Percentiles rank a stretch among this genome's conserved stretches.
Evolutionary conservation across 1,139 yeast species (phyloP).

Genomic region (Candida tunisiensis): DNA sequence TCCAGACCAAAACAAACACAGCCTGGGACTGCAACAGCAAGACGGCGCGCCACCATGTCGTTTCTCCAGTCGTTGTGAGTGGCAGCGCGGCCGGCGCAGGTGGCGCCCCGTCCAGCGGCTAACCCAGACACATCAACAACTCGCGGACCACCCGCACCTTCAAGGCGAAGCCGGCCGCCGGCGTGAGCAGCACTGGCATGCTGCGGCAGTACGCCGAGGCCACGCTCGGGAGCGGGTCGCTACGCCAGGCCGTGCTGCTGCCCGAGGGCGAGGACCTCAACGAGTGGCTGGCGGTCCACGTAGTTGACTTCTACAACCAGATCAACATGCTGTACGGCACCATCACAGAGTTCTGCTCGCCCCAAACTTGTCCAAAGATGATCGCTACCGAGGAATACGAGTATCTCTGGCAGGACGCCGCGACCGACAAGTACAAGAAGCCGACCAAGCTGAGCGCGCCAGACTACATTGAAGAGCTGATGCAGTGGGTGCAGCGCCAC

Average conservation of each 20-base stretch:
- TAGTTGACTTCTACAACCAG: conserved; percentile 66
- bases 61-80: conserved; percentile 28
- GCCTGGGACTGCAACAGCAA: no score
- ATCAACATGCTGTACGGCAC: conserved; percentile 94
- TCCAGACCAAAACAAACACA: no score
- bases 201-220: conserved; percentile 76
- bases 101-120: no score
- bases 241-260: conserved; percentile 81
- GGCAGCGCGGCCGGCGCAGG: no score
- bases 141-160: conserved; percentile 10
- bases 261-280: conserved; percentile 87
- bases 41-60: conserved; percentile 19
- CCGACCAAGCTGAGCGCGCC: conserved; percentile 83
- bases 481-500: conserved; percentile 87
- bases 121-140: conserved; percentile 17
- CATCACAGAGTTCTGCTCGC: conserved; percentile 91
- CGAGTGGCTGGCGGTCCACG: conserved; percentile 94
- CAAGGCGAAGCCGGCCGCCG: conserved; percentile 6
- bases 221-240: conserved; percentile 81
- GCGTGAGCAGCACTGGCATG: conserved; percentile 10
- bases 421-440: conserved; percentile 28
- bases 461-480: conserved; percentile 78
- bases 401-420: conserved; percentile 78
- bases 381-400: conserved; percentile 95
- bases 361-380: conserved; percentile 86